These are phyloP conservation scores for Geotrichum phurueaensis DNA, from an alignment of 1,139 yeast species.

Conservation along the genomic window DNA sequence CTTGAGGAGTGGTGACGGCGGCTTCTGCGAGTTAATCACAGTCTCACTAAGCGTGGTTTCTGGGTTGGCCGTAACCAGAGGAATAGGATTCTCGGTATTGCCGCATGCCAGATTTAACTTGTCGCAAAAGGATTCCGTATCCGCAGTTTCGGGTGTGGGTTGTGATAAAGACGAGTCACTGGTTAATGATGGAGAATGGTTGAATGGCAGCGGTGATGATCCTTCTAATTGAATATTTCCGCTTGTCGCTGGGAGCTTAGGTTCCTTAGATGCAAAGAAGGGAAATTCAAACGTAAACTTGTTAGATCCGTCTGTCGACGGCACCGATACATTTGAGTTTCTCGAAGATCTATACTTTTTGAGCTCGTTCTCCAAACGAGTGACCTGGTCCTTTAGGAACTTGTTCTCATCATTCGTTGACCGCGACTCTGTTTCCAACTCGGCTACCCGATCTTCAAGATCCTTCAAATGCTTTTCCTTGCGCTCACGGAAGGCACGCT, in stretches of 20 bases:
- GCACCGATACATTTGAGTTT: neutral
- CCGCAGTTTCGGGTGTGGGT: neutral
- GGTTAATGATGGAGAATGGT: neutral
- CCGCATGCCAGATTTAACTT: constrained; percentile 81
- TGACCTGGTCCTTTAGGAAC: constrained; percentile 69
- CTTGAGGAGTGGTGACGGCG: neutral
- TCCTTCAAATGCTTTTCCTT: constrained; percentile 85
- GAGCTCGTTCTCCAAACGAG: constrained; percentile 65
- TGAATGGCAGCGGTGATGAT: neutral
- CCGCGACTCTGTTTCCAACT: constrained; percentile 64
- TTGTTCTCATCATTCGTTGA: constrained; percentile 64
- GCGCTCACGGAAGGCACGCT: constrained; percentile 91
- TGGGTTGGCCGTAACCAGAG: constrained; percentile 30
- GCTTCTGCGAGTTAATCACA: neutral
- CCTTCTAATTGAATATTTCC: neutral
- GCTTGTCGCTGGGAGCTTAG: neutral
- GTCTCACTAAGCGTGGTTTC: constrained; percentile 19
- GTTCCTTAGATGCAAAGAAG: constrained; percentile 23
- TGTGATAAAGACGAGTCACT: neutral
- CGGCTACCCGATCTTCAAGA: constrained; percentile 68
- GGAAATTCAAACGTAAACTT: constrained; percentile 41
- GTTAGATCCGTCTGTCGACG: constrained; percentile 1
- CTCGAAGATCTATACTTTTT: constrained; percentile 38
- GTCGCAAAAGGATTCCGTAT: constrained; percentile 56
- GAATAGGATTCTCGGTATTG: constrained; percentile 52